Evolutionary conservation across 1,284 basidiomycete species (phyloP).

Genomic region (Boletus mariae): DNA sequence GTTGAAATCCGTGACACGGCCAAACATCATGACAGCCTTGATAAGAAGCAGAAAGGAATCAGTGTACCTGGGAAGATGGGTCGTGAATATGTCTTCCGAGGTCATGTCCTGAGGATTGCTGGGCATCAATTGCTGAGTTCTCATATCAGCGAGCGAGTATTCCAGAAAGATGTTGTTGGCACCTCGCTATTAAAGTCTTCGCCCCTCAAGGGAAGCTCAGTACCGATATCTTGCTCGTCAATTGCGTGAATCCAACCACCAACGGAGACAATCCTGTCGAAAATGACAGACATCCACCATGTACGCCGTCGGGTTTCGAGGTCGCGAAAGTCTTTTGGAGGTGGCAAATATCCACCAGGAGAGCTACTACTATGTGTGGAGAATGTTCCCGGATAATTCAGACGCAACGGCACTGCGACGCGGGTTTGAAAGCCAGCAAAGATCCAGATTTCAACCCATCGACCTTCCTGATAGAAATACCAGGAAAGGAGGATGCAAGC

Average conservation of each 20-base stretch:
- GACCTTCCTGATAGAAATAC: conserved; percentile 84
- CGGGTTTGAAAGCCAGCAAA: conserved; percentile 82
- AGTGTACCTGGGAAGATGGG: conserved; percentile 69
- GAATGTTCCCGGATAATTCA: conserved; percentile 80
- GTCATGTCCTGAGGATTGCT: conserved; percentile 71
- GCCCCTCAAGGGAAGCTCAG: conserved; percentile 69
- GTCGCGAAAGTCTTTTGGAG: conserved; percentile 69
- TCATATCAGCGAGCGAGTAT: conserved; percentile 9
- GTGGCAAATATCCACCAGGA: conserved; percentile 73
- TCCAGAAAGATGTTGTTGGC: conserved; percentile 10
- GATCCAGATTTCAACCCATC: conserved; percentile 89
- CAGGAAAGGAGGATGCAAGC: conserved; percentile 80
- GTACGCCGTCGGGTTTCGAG: conserved; percentile 72
- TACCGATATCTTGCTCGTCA: conserved; percentile 76
- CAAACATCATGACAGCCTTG: conserved; percentile 79
- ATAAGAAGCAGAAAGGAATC: conserved; percentile 76
- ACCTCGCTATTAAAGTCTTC: conserved; percentile 74
- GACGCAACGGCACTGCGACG: conserved; percentile 74
- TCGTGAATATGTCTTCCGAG: conserved; percentile 58
- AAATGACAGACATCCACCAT: conserved; percentile 85
- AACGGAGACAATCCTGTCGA: conserved; percentile 81
- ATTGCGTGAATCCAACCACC: conserved; percentile 84
- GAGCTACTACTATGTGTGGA: conserved; percentile 61
- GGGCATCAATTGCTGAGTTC: conserved; percentile 47
- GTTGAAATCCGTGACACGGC: conserved; percentile 76